Conservation (phyloP, 2,329 filamentous ascomycete genomes). For the Orbilia oligospora region DNA sequence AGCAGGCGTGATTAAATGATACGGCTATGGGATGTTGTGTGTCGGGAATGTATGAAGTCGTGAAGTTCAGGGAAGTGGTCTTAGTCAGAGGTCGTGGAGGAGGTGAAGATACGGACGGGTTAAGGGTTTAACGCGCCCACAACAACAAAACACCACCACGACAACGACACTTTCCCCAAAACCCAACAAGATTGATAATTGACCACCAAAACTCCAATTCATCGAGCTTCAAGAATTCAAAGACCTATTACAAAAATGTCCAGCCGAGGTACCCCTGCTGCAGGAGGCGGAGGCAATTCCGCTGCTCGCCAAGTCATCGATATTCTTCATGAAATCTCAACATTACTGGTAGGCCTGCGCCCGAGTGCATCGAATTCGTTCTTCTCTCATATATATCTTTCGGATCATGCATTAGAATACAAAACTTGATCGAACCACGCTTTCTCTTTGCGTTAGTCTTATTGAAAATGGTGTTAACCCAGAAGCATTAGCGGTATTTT, state of each 20-base stretch:
- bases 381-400: background rate
- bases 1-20: slow-evolving; percentile 20
- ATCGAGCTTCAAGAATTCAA: no score
- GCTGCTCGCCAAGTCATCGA: slow-evolving; percentile 86
- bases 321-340: slow-evolving; percentile 87
- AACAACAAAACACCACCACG: slow-evolving; percentile 51
- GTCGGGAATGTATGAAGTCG: slow-evolving; percentile 8
- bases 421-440: slow-evolving; percentile 86
- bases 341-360: slow-evolving; percentile 80
- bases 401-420: slow-evolving; percentile 78
- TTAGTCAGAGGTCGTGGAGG: slow-evolving; percentile 4
- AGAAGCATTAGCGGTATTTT: slow-evolving; percentile 90
- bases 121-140: slow-evolving; percentile 35
- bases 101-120: slow-evolving; percentile 1
- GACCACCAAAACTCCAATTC: slow-evolving; percentile 1
- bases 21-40: background rate
- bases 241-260: slow-evolving; percentile 30
- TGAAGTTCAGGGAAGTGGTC: slow-evolving; percentile 8
- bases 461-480: slow-evolving; percentile 98
- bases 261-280: slow-evolving; percentile 44
- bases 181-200: slow-evolving; percentile 10
- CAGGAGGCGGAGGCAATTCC: slow-evolving; percentile 63
- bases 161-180: slow-evolving; percentile 23
- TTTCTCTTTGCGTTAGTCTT: slow-evolving; percentile 95
- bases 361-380: no score